Base-by-base conservation (phyloP, 495 filamentous ascomycete genomes). In the Lentithecium fluviatile region DNA sequence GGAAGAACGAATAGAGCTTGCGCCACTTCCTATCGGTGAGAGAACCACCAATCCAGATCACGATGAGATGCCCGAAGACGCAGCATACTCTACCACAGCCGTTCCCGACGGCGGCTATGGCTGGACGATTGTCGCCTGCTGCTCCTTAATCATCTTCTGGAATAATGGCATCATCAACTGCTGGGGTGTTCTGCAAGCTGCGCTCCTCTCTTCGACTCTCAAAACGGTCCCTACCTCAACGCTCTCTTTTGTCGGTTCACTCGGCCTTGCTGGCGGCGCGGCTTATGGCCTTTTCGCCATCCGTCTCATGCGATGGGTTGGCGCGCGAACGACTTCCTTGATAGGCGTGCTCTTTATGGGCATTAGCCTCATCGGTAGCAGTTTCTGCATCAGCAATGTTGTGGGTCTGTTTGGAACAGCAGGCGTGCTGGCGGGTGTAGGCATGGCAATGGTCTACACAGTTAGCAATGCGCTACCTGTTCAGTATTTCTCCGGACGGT, bases 181-280 rank as follows among this genome's bases (percentile, higher is more conserved):
- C 52, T 86, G 83, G 83, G 83, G 83, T 13, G 72, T 86, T 0
- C 69, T 85, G 36, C 83, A 85, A 63, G 75, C 76, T 0, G 82
- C 77, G 0, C 73, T 85, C 5, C 70, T 80, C 0, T 74, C 76
- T 19, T 76, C 77, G 1, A 59, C 56, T 0, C 51, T 65, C 29
- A 74, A 80, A 0, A 76, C 76, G 0, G 48, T 40, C 7, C 25
- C 56, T 2, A n/a, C 56, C 2, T 49, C 56, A 1, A 81, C 78
- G 1, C 63, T 86, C 24, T 77, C 81, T 0, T 85, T 84, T 56
- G 81, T 85, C 5, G 83, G 83, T 0, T 80, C 80, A 2, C 65
- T 84, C 4, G 73, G 71, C 29, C 67, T 76, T 13, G 77, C 80
- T 0, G 77, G 76, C 52, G 77, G 80, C 24, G 77, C 78, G 0